Base-by-base conservation (phyloP, 1,284 basidiomycete genomes). In the Neolentinus lepideus region DNA sequence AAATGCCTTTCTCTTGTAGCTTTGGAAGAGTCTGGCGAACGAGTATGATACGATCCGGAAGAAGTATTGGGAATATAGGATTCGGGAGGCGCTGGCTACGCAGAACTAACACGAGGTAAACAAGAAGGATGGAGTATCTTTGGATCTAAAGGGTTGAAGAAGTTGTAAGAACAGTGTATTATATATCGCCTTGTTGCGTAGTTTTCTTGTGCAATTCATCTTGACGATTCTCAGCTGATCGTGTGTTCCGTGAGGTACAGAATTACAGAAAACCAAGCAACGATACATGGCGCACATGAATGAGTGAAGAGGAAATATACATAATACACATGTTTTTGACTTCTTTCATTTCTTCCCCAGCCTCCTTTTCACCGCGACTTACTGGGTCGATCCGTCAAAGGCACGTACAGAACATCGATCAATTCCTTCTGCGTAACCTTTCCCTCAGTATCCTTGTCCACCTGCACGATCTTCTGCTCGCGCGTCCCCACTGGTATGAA, bases 401-500 rank as follows among this genome's bases (percentile, higher is more conserved):
- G 67, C 22, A 69, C 66, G 58, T 70, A 68, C 67, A 77, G 75
- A 16, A 98, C 94, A n/a, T 79, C 85, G 72, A 96, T 94, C 1
- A 96, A 71, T 62, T 81, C 75, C 58, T 76, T 80, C 68, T 81
- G 69, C 0, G 78, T 84, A 0, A 98, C 79, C 1, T 77, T 75
- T 0, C 95, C 95, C 0, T 84, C 58, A 31, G 64, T 73, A 60
- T 90, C 85, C 69, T 98, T 97, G 66, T 95, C 92, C 9, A 95
- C 75, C 63, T 90, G 84, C 64, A 81, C 74, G 52, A 96, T 84
- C 55, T 78, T 68, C 70, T 94, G 85, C 29, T 59, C 61, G 29
- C 71, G 64, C 0, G 76, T 79, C 3, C 93, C 94, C 6, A 98
- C 88, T 1, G 95, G 95, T 54, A 98, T 90, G 71, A 98, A 96